phyloP scores from a whole-genome alignment of 1,284 basidiomycete genomes.

The Malassezia vespertilionis region DNA sequence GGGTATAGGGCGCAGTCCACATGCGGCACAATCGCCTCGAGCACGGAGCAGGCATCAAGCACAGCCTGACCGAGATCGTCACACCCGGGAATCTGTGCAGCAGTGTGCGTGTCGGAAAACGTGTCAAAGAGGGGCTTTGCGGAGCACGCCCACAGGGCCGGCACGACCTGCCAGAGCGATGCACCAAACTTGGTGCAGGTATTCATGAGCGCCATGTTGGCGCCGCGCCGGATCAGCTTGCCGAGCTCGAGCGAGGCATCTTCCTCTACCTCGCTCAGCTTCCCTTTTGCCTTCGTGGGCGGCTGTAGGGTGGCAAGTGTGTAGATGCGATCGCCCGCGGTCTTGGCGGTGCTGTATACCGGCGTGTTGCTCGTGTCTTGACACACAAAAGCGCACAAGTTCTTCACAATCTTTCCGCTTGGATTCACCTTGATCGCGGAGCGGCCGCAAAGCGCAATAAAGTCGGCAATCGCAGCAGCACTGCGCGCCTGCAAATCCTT shows the following conservation, averaged over 20 bases:
- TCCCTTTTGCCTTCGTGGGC: slow-evolving; percentile 10
- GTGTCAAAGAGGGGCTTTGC: slow-evolving; percentile 62
- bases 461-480: slow-evolving; percentile 71
- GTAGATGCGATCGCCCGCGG: slow-evolving; percentile 62
- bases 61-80: slow-evolving; percentile 65
- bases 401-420: slow-evolving; percentile 91
- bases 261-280: slow-evolving; percentile 36
- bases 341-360: slow-evolving; percentile 63
- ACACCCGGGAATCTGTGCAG: slow-evolving; percentile 13
- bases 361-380: slow-evolving; percentile 73
- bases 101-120: slow-evolving; percentile 56
- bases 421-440: slow-evolving; percentile 55
- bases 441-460: slow-evolving; percentile 70
- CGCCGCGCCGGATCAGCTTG: slow-evolving; percentile 61
- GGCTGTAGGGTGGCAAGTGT: slow-evolving; percentile 54
- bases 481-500: slow-evolving; percentile 78
- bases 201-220: slow-evolving; percentile 67
- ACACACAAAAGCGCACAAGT: slow-evolving; percentile 91
- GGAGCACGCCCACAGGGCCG: slow-evolving; percentile 89
- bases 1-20: slow-evolving; percentile 63
- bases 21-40: slow-evolving; percentile 69
- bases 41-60: slow-evolving; percentile 80
- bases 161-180: slow-evolving; percentile 63
- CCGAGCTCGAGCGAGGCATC: slow-evolving; percentile 40
- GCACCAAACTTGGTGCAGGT: slow-evolving; percentile 69